Conservation (phyloP, 331 rosid species). For the Rhamnella rubrinervis region DNA sequence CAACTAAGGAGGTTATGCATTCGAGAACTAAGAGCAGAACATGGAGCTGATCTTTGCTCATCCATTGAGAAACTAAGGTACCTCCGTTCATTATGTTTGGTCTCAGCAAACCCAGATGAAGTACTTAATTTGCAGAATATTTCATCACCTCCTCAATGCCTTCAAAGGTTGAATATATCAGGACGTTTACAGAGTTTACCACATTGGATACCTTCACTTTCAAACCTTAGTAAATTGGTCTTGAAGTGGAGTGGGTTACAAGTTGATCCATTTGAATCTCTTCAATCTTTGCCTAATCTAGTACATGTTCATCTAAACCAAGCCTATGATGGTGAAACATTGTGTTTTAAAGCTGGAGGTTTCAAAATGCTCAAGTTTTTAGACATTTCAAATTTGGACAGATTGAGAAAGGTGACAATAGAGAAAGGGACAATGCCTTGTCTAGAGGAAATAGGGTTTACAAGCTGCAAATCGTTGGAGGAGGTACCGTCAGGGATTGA, state of each 20-base stretch:
- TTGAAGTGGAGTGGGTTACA: slow-evolving; percentile 15
- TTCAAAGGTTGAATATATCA: slow-evolving; percentile 4
- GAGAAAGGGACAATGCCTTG: slow-evolving; percentile 18
- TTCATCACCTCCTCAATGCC: slow-evolving; percentile 13
- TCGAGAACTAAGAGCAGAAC: slow-evolving; percentile 6
- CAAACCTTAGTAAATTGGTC: not conserved
- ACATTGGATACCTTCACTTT: slow-evolving; percentile 17
- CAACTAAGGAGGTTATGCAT: slow-evolving; percentile 22
- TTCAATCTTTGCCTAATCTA: slow-evolving; percentile 18
- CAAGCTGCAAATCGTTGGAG: slow-evolving; percentile 18
- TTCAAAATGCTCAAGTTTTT: slow-evolving; percentile 15
- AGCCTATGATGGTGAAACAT: slow-evolving; percentile 14
- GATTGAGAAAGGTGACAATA: not conserved
- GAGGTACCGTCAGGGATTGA: slow-evolving; percentile 30
- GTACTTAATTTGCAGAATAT: slow-evolving; percentile 12
- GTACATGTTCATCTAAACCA: slow-evolving; percentile 2
- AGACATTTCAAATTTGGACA: not conserved
- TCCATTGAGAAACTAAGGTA: slow-evolving; percentile 11
- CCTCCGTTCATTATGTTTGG: slow-evolving; percentile 7
- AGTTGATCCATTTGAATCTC: slow-evolving; percentile 17
- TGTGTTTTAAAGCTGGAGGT: slow-evolving; percentile 18
- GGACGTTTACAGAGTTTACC: slow-evolving; percentile 22
- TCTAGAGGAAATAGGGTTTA: slow-evolving; percentile 6
- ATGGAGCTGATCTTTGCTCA: slow-evolving; percentile 16
- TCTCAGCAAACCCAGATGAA: slow-evolving; percentile 3